Base-by-base conservation (phyloP, 495 filamentous ascomycete species). In the Hypoxylon trugodes region DNA sequence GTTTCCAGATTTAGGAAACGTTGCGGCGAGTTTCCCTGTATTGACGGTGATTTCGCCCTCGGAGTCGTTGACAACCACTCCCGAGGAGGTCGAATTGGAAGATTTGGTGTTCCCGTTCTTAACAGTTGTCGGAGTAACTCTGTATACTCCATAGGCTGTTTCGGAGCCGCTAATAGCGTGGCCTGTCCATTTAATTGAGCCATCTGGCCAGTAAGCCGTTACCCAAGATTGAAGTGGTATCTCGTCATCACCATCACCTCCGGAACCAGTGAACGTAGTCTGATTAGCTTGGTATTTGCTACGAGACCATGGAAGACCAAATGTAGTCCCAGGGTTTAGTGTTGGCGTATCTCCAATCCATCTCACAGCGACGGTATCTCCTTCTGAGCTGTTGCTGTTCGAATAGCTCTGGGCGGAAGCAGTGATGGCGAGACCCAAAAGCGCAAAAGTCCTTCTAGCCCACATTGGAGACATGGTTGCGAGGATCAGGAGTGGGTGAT, bases 161-260 rank as follows among this genome's bases (percentile, higher is more conserved):
- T 64, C 60, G 6, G 65, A 66, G 22, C 60, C 65, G 6, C 70
- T 61, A 24, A 81, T 50, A 10, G 79, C 77, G 52, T 80, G 77
- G 0, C 73, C 77, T 2, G 76, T 78, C 79, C 79, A 81, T 69
- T 81, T 81, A 36, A 79, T 71, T 4, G 77, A 76, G 22, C 73
- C 76, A 59, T 81, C 79, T 6, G 72, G 69, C 79, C 79, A 81
- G 48, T 76, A 76, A 1, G 73, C 77, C 1, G 71, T 79, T 6
- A 74, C 65, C 77, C 79, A 79, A 1, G 77, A 77, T 49, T 79
- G 72, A 6, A 80, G 56, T 4, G 64, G 61, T 21, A 78, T 64
- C 16, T 66, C 40, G 21, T 60, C 32, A 2, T 68, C 61, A 12
- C 53, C 33, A 2, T 68, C 60, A 18, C 74, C 61, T 8, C 55